These are phyloP conservation scores for Citrus inodora DNA, from an alignment of 345 rosid species.

Conservation along the genomic window DNA sequence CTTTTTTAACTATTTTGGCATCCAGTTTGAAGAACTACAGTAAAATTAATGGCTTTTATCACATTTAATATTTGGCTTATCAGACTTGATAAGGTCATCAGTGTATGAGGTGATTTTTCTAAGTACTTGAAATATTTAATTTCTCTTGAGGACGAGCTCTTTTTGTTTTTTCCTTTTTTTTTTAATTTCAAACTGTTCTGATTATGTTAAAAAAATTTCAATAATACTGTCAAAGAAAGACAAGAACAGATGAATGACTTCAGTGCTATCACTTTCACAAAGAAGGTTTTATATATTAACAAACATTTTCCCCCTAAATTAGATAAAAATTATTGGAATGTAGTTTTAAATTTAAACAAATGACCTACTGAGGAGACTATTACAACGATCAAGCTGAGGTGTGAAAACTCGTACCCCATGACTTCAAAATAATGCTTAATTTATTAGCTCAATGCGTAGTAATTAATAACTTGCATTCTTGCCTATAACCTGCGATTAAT, in stretches of 20 bases:
- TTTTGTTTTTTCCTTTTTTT: too few relatives aligned
- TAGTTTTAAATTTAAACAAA: not conserved
- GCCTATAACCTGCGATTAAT: not conserved
- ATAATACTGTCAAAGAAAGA: not conserved
- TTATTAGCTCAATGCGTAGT: not conserved
- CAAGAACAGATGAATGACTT: not conserved
- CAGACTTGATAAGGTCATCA: too few relatives aligned
- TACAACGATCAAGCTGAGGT: not conserved
- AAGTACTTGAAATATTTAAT: too few relatives aligned
- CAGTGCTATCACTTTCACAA: not conserved
- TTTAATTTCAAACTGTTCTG: not conserved
- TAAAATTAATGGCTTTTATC: too few relatives aligned
- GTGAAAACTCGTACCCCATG: not conserved
- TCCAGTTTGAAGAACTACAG: too few relatives aligned
- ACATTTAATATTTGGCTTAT: too few relatives aligned
- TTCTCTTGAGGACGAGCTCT: too few relatives aligned
- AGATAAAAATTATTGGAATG: not conserved
- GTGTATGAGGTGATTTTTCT: too few relatives aligned
- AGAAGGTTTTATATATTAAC: not conserved
- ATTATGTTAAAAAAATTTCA: not conserved
- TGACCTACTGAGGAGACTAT: not conserved
- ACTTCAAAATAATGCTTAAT: not conserved
- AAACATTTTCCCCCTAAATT: not conserved
- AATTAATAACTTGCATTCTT: not conserved
- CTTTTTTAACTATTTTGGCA: not conserved